Conservation (phyloP, 2,329 filamentous ascomycete species). For the Colletotrichum sp. region DNA sequence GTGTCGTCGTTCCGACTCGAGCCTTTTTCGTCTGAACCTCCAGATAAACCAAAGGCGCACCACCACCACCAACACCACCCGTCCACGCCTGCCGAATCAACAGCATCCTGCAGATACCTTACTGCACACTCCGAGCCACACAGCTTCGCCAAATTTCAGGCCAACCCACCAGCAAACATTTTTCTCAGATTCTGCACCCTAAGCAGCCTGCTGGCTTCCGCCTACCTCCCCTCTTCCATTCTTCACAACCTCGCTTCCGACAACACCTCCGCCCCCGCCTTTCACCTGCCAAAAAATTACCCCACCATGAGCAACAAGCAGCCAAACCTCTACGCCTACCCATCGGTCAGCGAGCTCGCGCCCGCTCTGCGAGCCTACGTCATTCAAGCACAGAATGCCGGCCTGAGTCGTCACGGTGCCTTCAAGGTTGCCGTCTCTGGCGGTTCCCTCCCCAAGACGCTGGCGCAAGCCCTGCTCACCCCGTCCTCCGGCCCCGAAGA, state of each 20-base stretch:
- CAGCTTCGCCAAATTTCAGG: slow-evolving; percentile 3
- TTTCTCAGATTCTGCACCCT: background rate
- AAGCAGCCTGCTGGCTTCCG: background rate
- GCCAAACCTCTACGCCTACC: slow-evolving; percentile 82
- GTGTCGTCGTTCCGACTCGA: background rate
- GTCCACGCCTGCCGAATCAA: background rate
- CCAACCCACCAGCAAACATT: background rate
- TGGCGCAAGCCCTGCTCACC: slow-evolving; percentile 82
- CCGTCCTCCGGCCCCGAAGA: slow-evolving; percentile 58
- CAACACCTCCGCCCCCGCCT: slow-evolving; percentile 12
- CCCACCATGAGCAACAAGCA: slow-evolving; percentile 57
- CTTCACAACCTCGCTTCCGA: slow-evolving; percentile 14
- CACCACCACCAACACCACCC: background rate
- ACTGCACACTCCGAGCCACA: background rate
- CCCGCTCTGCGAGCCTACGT: slow-evolving; percentile 81
- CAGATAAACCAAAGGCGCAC: background rate
- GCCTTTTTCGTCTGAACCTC: slow-evolving; percentile 17
- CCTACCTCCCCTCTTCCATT: background rate
- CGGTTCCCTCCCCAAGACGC: slow-evolving; percentile 87
- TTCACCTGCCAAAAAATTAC: background rate
- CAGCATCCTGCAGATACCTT: background rate
- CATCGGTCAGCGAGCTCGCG: slow-evolving; percentile 72
- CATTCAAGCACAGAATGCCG: slow-evolving; percentile 79
- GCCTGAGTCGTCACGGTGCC: slow-evolving; percentile 77
- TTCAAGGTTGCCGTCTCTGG: slow-evolving; percentile 96